Conservation (phyloP, 768 basidiomycete genomes). For the Kwoniella sp. region DNA sequence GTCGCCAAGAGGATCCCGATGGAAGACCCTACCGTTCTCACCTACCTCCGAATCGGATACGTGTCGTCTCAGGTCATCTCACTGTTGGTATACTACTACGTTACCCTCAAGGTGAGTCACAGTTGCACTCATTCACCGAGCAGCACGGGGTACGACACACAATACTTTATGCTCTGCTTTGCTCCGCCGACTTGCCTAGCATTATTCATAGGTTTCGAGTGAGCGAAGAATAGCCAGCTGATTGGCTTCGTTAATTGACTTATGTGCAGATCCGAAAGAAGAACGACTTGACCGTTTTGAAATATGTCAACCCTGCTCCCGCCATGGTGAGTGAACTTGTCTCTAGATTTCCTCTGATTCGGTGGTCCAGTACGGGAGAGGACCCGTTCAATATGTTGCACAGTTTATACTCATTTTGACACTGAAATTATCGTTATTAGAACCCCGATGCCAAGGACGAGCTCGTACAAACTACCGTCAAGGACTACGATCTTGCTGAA, state of each 20-base stretch:
- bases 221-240: slow-evolving; percentile 7
- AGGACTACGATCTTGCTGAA: slow-evolving; percentile 90
- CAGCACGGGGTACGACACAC: too few species aligned
- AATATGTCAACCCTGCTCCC: slow-evolving; percentile 81
- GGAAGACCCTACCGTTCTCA: slow-evolving; percentile 78
- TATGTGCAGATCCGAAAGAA: slow-evolving; percentile 85
- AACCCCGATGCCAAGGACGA: slow-evolving; percentile 60
- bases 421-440: slow-evolving; percentile 54
- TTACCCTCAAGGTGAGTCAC: slow-evolving; percentile 70
- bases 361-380: too few species aligned
- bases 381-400: too few species aligned
- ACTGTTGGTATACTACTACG: slow-evolving; percentile 76
- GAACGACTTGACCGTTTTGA: slow-evolving; percentile 93
- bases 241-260: background rate
- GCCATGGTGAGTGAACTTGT: slow-evolving; percentile 76
- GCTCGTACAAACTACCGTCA: slow-evolving; percentile 84
- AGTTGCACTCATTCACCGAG: too few species aligned
- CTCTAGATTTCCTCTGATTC: too few species aligned
- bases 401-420: background rate
- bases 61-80: slow-evolving; percentile 71
- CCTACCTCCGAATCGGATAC: slow-evolving; percentile 82
- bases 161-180: too few species aligned
- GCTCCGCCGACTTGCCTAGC: too few species aligned
- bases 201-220: too few species aligned
- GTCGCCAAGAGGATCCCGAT: slow-evolving; percentile 90